Conservation (phyloP, 225 moss, liverwort and hornwort genomes). For the Physcomitrellopsis africana region DNA sequence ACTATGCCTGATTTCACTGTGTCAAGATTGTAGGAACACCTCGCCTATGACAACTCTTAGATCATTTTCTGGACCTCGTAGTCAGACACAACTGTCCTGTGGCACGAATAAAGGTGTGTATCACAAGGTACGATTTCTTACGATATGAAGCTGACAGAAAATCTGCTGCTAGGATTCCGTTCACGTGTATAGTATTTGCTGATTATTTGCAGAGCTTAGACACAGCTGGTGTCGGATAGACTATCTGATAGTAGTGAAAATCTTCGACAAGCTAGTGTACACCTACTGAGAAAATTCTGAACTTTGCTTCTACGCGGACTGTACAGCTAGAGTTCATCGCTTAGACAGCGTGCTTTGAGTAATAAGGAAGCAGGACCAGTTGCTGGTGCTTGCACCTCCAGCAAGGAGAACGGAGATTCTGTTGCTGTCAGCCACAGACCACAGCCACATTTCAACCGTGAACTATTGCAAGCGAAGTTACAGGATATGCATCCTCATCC, state of each 20-base stretch:
- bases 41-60: background rate
- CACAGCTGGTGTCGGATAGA: slow-evolving; percentile 18
- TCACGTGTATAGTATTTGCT: slow-evolving; percentile 38
- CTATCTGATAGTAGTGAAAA: slow-evolving; percentile 1
- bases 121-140: slow-evolving; percentile 41
- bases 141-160: slow-evolving; percentile 44
- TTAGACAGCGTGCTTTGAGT: background rate
- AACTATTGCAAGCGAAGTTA: no score
- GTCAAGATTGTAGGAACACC: slow-evolving; percentile 1
- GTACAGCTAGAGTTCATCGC: background rate
- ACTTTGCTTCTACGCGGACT: background rate
- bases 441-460: no score
- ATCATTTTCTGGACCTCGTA: background rate
- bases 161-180: slow-evolving; percentile 38
- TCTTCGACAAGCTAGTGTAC: slow-evolving; percentile 9
- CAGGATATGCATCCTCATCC: no score
- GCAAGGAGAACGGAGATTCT: no score
- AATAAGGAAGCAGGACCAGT: background rate
- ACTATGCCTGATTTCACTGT: no score
- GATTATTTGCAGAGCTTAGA: background rate
- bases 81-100: slow-evolving; percentile 22
- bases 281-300: slow-evolving; percentile 22
- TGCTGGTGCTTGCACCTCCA: background rate
- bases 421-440: no score
- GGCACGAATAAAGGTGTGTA: slow-evolving; percentile 35